Evolutionary conservation across 192 early-diverging fungal genomes (phyloP).

Genomic region (Backusella morwellensis): DNA sequence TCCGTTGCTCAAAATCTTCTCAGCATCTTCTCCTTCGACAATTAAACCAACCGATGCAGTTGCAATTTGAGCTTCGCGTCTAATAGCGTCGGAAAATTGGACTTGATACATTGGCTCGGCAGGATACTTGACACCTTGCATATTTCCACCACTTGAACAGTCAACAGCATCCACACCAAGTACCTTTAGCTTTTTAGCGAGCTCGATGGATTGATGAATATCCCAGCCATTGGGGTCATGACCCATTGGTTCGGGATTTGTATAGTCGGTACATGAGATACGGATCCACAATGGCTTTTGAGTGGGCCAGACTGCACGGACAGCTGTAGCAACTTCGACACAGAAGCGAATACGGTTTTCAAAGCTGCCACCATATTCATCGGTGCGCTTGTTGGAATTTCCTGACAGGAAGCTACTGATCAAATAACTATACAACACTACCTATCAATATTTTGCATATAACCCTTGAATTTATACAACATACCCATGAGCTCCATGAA

Average conservation of each 20-base stretch:
- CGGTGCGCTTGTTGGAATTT: conserved; percentile 81
- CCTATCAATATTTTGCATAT: conserved; percentile 59
- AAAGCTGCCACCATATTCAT: conserved; percentile 88
- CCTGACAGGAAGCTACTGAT: conserved; percentile 77
- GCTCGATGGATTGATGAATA: conserved; percentile 65
- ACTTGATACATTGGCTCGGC: conserved; percentile 59
- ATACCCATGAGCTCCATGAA: conserved; percentile 73
- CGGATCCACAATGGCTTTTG: conserved; percentile 86
- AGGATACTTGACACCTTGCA: conserved; percentile 22
- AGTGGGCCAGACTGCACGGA: conserved; percentile 71
- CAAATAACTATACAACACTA: conserved; percentile 82
- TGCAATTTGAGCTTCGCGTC: conserved; percentile 51
- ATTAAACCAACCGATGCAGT: conserved; percentile 76
- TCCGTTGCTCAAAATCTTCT: conserved; percentile 60
- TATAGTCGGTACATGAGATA: conserved; percentile 73
- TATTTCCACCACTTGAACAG: conserved; percentile 74
- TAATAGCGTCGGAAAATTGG: conserved; percentile 53
- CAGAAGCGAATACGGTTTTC: conserved; percentile 84
- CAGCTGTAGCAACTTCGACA: conserved; percentile 59
- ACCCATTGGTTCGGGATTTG: conserved; percentile 41
- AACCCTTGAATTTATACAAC: not conserved
- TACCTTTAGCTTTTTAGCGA: conserved; percentile 51
- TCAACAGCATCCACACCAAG: conserved; percentile 86
- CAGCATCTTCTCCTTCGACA: conserved; percentile 61
- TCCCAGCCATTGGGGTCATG: conserved; percentile 65